These are phyloP conservation scores for Calonectria pauciramosa DNA, from an alignment of 2,329 filamentous ascomycete species.

Conservation along the genomic window DNA sequence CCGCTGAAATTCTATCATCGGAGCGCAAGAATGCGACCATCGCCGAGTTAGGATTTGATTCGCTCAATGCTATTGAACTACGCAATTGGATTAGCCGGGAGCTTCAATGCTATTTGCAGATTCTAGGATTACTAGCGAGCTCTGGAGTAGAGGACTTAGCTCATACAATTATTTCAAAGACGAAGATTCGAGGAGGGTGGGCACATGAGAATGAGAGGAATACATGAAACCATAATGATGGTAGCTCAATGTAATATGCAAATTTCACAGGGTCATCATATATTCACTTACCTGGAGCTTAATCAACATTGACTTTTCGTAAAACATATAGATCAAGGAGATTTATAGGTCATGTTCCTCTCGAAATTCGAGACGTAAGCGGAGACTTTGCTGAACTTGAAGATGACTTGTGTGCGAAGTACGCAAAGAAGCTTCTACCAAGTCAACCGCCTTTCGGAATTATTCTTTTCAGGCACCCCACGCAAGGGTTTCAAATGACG, in stretches of 20 bases:
- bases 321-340: too few relatives aligned
- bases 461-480: conserved; percentile 30
- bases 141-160: conserved; percentile 52
- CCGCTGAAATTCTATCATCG: conserved; percentile 36
- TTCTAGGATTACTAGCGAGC: conserved; percentile 67
- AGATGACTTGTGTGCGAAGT: conserved; percentile 22
- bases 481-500: conserved; percentile 33
- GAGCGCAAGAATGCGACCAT: conserved; percentile 37
- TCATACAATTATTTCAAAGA: conserved; percentile 43
- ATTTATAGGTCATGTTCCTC: background rate
- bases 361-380: conserved; percentile 13
- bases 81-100: conserved; percentile 65
- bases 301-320: too few relatives aligned
- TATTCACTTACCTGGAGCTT: too few relatives aligned
- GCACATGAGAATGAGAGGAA: background rate
- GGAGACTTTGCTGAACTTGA: conserved; percentile 31
- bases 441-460: conserved; percentile 31
- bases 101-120: conserved; percentile 59
- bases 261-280: too few relatives aligned
- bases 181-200: conserved; percentile 11
- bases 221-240: background rate
- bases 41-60: conserved; percentile 55
- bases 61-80: conserved; percentile 64
- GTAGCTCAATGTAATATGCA: background rate
- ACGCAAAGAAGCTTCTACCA: conserved; percentile 3